Conservation (phyloP, 805 yeast genomes). For the Kluyveromyces siamensis region DNA sequence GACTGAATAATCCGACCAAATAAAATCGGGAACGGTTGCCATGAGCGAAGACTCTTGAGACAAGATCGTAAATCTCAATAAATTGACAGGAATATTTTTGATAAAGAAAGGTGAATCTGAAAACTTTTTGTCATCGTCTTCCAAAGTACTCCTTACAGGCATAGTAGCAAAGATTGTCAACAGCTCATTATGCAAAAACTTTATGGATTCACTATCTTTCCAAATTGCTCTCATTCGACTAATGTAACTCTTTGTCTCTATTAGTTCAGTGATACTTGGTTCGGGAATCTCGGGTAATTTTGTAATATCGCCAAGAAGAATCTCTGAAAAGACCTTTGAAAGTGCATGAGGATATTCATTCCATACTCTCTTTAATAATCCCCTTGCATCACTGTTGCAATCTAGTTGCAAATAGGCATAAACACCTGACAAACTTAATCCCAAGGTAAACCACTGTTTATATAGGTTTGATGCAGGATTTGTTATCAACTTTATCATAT, state of each 20-base stretch:
- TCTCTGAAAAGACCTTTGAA: constrained; percentile 16
- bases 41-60: constrained; percentile 64
- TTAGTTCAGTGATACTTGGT: constrained; percentile 9
- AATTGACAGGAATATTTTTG: constrained; percentile 43
- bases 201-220: constrained; percentile 38
- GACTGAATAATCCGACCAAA: constrained; percentile 55
- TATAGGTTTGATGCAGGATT: constrained; percentile 52
- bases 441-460: constrained; percentile 62
- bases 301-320: constrained; percentile 15
- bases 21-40: constrained; percentile 54
- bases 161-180: constrained; percentile 16
- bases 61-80: constrained; percentile 57
- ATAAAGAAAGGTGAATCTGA: constrained; percentile 15
- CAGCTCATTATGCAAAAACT: constrained; percentile 41
- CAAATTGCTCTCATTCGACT: constrained; percentile 48
- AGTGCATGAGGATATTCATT: constrained; percentile 45
- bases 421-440: constrained; percentile 56
- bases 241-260: constrained; percentile 46
- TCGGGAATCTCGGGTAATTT: constrained; percentile 12
- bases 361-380: constrained; percentile 42
- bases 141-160: constrained; percentile 4
- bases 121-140: not conserved
- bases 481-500: constrained; percentile 46
- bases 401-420: constrained; percentile 47
- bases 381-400: constrained; percentile 36